phyloP scores from a whole-genome alignment of 495 filamentous ascomycete species.

The Trypethelium eluteriae region DNA sequence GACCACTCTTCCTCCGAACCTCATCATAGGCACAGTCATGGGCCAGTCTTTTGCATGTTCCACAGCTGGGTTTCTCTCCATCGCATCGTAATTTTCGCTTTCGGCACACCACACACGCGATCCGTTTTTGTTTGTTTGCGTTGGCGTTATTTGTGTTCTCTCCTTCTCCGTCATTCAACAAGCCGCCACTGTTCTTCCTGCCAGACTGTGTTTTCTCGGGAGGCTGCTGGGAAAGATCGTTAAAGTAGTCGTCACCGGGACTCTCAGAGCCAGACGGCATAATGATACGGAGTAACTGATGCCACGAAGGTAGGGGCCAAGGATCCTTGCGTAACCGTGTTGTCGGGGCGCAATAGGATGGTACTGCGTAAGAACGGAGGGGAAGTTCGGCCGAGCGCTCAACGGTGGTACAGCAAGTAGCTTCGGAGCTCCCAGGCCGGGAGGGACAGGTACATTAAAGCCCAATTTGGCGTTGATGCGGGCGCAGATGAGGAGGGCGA shows the following conservation, averaged over 20 bases:
- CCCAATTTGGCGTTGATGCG: not conserved
- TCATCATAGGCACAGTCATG: constrained; percentile 96
- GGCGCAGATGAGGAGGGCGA: not conserved
- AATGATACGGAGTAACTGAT: not conserved
- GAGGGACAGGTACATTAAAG: not conserved
- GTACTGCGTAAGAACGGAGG: not conserved
- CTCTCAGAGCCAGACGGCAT: constrained; percentile 7
- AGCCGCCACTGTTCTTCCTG: constrained; percentile 31
- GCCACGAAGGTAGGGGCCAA: not conserved
- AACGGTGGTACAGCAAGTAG: constrained; percentile 4
- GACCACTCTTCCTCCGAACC: constrained; percentile 92
- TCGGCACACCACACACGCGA: constrained; percentile 93
- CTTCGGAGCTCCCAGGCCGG: not conserved
- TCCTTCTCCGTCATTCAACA: constrained; percentile 17
- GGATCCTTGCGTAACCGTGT: not conserved
- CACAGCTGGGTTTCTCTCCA: constrained; percentile 74
- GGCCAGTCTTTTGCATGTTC: constrained; percentile 79
- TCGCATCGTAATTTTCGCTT: constrained; percentile 86
- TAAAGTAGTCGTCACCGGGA: constrained; percentile 45
- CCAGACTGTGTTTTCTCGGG: constrained; percentile 29
- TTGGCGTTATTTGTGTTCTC: constrained; percentile 49
- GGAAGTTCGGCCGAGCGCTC: not conserved
- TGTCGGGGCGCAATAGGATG: not conserved
- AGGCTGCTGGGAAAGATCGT: constrained; percentile 48
- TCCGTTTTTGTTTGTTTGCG: constrained; percentile 78